Conservation (phyloP, 352 stramenopile genomes). For the Chrysophaeum taylorii region DNA sequence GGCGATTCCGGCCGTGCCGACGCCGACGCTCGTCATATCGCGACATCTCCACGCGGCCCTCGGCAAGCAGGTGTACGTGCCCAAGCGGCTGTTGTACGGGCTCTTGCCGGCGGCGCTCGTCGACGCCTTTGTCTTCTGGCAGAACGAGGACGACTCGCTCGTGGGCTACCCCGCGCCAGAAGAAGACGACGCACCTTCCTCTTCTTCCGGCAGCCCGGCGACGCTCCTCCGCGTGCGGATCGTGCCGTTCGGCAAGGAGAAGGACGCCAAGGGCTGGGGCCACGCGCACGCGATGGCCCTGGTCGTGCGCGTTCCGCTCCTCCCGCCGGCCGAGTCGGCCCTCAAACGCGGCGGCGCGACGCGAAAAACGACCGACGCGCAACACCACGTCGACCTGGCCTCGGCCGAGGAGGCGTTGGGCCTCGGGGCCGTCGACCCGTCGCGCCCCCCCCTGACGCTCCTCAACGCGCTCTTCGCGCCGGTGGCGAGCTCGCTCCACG, state of each 20-base stretch:
- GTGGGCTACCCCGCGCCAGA: conserved; percentile 76
- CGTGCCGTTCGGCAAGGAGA: conserved; percentile 35
- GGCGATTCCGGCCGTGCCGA: conserved; percentile 49
- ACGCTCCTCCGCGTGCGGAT: conserved; percentile 54
- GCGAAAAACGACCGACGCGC: too few relatives aligned
- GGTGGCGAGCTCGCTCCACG: conserved; percentile 56
- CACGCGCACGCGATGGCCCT: conserved; percentile 52
- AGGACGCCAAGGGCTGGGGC: conserved; percentile 58
- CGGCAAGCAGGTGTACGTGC: conserved; percentile 66
- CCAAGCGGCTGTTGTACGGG: conserved; percentile 78
- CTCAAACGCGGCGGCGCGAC: too few relatives aligned
- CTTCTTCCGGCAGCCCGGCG: conserved; percentile 27
- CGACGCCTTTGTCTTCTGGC: conserved; percentile 92
- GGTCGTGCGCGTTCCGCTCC: conserved; percentile 41
- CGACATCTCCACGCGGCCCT: conserved; percentile 55
- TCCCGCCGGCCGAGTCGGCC: too few relatives aligned
- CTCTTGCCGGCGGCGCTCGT: conserved; percentile 81
- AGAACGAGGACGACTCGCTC: conserved; percentile 83
- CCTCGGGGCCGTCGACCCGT: not conserved
- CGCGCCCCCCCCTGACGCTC: conserved; percentile 58
- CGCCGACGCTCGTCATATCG: conserved; percentile 74
- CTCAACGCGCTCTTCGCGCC: conserved; percentile 80
- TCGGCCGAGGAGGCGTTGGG: not conserved
- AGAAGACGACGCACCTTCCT: conserved; percentile 32
- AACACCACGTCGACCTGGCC: too few relatives aligned